Percentiles rank a stretch among this genome's conserved stretches.
These are phyloP conservation scores for Geoglossum glabrum DNA, from an alignment of 495 filamentous ascomycete species.

Conservation along the genomic window DNA sequence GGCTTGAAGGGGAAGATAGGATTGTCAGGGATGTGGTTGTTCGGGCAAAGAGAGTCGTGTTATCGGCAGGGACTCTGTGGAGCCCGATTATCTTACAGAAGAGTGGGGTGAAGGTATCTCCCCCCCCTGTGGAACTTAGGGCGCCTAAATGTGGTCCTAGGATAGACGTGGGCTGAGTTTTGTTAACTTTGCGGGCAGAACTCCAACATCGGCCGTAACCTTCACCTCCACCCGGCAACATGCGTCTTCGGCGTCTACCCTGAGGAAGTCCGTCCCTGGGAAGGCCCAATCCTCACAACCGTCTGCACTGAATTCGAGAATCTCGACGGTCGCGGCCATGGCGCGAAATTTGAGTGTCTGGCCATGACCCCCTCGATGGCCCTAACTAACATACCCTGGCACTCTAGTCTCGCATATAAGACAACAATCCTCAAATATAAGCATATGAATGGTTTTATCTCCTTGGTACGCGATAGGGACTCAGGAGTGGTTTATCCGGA, in stretches of 20 bases:
- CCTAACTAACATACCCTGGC: constrained; percentile 41
- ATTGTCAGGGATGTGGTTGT: constrained; percentile 40
- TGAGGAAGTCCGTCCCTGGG: constrained; percentile 52
- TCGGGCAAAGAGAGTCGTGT: constrained; percentile 63
- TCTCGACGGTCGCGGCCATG: constrained; percentile 62
- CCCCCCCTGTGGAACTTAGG: not conserved
- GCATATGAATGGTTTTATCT: constrained; percentile 46
- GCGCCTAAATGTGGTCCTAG: no score
- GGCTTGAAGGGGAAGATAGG: constrained; percentile 27
- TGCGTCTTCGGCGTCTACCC: constrained; percentile 41
- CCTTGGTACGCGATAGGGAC: constrained; percentile 50
- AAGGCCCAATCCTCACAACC: constrained; percentile 57
- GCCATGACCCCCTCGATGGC: constrained; percentile 42
- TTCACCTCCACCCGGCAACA: constrained; percentile 60
- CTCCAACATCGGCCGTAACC: constrained; percentile 62
- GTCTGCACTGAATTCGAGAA: constrained; percentile 64
- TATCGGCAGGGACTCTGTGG: constrained; percentile 52
- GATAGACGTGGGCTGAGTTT: no score
- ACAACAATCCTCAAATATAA: constrained; percentile 35
- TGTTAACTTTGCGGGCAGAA: constrained; percentile 32
- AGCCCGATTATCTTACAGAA: constrained; percentile 56
- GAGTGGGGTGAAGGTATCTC: constrained; percentile 38
- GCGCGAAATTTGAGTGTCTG: constrained; percentile 57
- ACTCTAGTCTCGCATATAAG: constrained; percentile 46
- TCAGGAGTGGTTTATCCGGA: constrained; percentile 58